A percentile compares a stretch with the other conserved stretches of the same genome.
These are phyloP conservation scores for Hymenoscyphus fructigenus DNA, from an alignment of 2,329 filamentous ascomycete species.

Conservation along the genomic window DNA sequence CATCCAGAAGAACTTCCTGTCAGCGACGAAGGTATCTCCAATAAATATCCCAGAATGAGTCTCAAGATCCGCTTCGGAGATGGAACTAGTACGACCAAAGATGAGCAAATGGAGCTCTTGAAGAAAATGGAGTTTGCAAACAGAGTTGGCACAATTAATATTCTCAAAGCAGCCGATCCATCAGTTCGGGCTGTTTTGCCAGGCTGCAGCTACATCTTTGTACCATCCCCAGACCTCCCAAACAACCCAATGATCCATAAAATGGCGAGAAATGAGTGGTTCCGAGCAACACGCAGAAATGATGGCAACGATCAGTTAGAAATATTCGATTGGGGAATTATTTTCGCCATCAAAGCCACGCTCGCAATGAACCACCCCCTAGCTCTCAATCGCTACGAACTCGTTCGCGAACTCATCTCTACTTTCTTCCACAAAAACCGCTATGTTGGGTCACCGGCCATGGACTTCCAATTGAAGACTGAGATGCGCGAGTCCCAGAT, in stretches of 20 bases:
- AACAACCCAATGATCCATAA: background rate
- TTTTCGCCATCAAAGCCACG: background rate
- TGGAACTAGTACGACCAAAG: background rate
- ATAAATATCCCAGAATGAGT: background rate
- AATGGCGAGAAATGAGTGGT: background rate
- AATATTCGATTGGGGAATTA: background rate
- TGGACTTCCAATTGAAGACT: slow-evolving; percentile 1
- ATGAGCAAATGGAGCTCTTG: background rate
- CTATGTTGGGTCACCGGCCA: background rate
- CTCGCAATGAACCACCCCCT: slow-evolving; percentile 1
- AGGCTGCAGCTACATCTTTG: background rate
- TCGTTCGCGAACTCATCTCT: background rate
- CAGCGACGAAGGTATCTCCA: background rate
- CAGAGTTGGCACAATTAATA: background rate
- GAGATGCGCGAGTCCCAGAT: background rate
- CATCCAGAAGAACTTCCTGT: background rate
- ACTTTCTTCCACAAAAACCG: background rate
- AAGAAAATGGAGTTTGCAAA: background rate
- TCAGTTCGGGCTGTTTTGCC: background rate
- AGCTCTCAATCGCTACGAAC: background rate
- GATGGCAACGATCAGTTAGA: slow-evolving; percentile 1
- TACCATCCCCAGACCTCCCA: background rate
- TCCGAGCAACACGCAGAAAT: background rate
- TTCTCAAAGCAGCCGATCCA: background rate
- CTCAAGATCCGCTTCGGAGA: slow-evolving; percentile 2